Evolutionary conservation across 495 filamentous ascomycete genomes (phyloP), one percentile per base, ranked within the genome.

Genomic region (Symbiotaphrina buchneri): DNA sequence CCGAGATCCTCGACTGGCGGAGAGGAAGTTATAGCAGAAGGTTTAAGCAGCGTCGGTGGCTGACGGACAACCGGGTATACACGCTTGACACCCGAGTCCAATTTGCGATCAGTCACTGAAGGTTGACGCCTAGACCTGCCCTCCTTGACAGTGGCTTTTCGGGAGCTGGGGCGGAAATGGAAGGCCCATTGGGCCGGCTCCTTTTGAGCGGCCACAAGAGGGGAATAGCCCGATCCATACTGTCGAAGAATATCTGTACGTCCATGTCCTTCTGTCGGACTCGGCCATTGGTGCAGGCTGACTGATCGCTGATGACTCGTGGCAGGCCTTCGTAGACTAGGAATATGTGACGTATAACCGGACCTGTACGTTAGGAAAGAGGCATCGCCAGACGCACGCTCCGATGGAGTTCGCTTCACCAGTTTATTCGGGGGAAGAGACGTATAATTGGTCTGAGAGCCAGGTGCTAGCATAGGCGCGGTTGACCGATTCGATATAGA

Each of bases 271-370:
- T n/a, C n/a, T n/a, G n/a, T n/a, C n/a, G n/a, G n/a, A n/a, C n/a
- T n/a, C n/a, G n/a, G n/a, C n/a, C n/a, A n/a, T n/a, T 71, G 59
- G 35, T 68, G 64, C 23, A 78, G 51, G 1, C 72, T 76, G 11
- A 72, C 74, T 2, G 77, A 74, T 35, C 80, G 61, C 48, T 91
- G 82, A 51, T 90, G 74, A 48, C 81, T 90, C 11, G 83, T 90
- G 11, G 76, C 82, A 14, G 82, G 82, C 44, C 81, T 59, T 33
- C 76, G 65, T 29, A 83, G 54, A 4, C 61, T 63, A 10, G 66
- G 51, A 32, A 68, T 45, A 38, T 67, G 59, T 11, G 68, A 56
- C 27, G 43, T 61, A 3, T 66, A 65, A 27, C 53, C 42, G 33
- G 48, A n/a, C n/a, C n/a, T n/a, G n/a, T n/a, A n/a, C n/a, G n/a